Percentiles rank a stretch among this genome's conserved stretches.
phyloP scores from a whole-genome alignment of 2,329 filamentous ascomycete genomes.

The Aureobasidium sp. region DNA sequence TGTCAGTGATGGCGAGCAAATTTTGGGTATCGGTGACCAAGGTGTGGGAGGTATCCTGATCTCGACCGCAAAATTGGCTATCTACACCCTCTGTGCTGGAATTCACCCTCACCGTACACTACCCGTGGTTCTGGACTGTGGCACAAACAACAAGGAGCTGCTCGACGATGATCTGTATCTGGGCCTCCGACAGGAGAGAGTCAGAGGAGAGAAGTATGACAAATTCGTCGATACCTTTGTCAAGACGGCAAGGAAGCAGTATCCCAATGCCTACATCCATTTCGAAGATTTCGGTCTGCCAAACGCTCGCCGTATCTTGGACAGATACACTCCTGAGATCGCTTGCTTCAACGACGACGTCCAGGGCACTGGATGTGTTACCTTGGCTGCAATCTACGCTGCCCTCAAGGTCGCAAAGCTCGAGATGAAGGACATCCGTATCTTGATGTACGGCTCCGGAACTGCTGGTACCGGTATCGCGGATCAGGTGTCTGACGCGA shows the following conservation, averaged over 20 bases:
- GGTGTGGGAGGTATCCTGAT: slow-evolving; percentile 80
- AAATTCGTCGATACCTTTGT: slow-evolving; percentile 70
- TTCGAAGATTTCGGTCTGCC: slow-evolving; percentile 76
- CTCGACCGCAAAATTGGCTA: slow-evolving; percentile 70
- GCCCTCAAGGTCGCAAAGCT: slow-evolving; percentile 60
- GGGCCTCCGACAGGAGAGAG: slow-evolving; percentile 58
- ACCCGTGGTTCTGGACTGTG: slow-evolving; percentile 76
- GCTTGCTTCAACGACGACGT: slow-evolving; percentile 90
- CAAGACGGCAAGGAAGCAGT: slow-evolving; percentile 55
- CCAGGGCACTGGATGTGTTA: slow-evolving; percentile 82
- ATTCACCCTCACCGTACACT: slow-evolving; percentile 71
- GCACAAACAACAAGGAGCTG: slow-evolving; percentile 70
- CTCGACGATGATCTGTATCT: slow-evolving; percentile 72
- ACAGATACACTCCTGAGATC: slow-evolving; percentile 63
- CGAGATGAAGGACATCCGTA: slow-evolving; percentile 57
- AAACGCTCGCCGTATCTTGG: slow-evolving; percentile 69
- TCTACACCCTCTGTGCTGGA: slow-evolving; percentile 80
- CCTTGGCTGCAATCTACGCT: slow-evolving; percentile 71
- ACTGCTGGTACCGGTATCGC: slow-evolving; percentile 80
- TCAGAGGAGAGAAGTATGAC: slow-evolving; percentile 65
- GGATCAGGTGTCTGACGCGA: slow-evolving; percentile 73
- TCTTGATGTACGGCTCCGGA: slow-evolving; percentile 72
- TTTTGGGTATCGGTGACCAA: slow-evolving; percentile 83
- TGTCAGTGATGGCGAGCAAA: slow-evolving; percentile 63
- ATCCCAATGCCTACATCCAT: slow-evolving; percentile 74